Evolutionary conservation across 2,329 filamentous ascomycete genomes (phyloP).

Genomic region (Colletotrichum chlorophyti): DNA sequence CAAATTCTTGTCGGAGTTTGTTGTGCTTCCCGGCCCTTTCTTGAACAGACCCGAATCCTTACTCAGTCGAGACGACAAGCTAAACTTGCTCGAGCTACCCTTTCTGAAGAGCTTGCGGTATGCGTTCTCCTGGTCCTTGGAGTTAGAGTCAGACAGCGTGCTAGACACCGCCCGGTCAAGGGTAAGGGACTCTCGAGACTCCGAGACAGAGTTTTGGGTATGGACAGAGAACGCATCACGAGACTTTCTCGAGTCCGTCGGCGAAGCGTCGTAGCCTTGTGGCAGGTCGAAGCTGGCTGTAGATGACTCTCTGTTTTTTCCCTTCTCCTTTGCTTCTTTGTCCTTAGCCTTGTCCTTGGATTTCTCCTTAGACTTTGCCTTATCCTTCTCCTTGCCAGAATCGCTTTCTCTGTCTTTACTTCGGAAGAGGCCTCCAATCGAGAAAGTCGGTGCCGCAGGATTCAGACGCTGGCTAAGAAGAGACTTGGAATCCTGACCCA

Average conservation of each 20-base stretch:
- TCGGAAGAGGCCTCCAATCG: constrained; percentile 71
- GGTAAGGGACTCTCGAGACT: constrained; percentile 65
- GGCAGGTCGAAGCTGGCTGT: constrained; percentile 47
- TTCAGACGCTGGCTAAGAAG: constrained; percentile 73
- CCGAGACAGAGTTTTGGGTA: constrained; percentile 61
- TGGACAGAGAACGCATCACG: constrained; percentile 63
- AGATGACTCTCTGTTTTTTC: constrained; percentile 45
- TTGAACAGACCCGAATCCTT: constrained; percentile 64
- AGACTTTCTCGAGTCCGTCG: constrained; percentile 60
- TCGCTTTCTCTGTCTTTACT: constrained; percentile 46
- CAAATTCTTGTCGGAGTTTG: constrained; percentile 63
- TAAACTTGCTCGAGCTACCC: constrained; percentile 71
- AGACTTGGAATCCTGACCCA: constrained; percentile 35
- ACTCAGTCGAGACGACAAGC: constrained; percentile 61
- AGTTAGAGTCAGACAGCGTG: constrained; percentile 60
- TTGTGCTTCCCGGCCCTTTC: constrained; percentile 63
- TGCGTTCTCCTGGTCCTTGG: constrained; percentile 62
- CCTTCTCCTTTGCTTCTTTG: constrained; percentile 38
- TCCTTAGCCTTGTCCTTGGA: constrained; percentile 41
- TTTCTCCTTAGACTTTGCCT: constrained; percentile 43
- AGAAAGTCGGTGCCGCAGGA: constrained; percentile 85
- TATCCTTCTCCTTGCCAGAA: constrained; percentile 38
- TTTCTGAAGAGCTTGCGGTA: constrained; percentile 69
- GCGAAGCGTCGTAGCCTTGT: constrained; percentile 53
- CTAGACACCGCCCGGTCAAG: constrained; percentile 64